These are phyloP conservation scores for Suhomyces sp. DNA, from an alignment of 805 yeast genomes.

Conservation along the genomic window DNA sequence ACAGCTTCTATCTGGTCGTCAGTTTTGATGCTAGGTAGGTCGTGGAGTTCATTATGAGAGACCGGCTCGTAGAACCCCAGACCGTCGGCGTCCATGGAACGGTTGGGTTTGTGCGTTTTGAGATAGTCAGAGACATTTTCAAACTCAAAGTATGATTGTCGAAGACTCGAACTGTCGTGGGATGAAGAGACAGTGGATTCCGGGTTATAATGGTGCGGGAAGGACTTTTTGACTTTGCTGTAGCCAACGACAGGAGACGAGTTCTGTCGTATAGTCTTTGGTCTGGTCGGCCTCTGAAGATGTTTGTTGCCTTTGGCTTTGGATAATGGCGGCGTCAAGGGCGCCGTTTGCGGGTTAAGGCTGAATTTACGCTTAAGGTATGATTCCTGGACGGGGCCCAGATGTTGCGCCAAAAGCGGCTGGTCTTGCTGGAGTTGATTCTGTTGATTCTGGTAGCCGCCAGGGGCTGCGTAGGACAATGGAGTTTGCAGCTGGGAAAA, in stretches of 20 bases:
- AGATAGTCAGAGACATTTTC: not conserved
- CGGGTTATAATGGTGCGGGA: not conserved
- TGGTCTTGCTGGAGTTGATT: not conserved
- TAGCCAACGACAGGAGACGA: constrained; percentile 11
- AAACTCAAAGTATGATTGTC: constrained; percentile 2
- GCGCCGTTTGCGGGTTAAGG: not conserved
- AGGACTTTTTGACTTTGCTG: constrained; percentile 1
- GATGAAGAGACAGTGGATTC: not conserved
- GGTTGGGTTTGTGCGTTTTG: not conserved
- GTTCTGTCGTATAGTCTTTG: constrained; percentile 14
- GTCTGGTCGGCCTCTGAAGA: constrained; percentile 5
- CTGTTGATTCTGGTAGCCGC: not conserved
- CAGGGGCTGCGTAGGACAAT: not conserved
- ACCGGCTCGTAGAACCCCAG: not conserved
- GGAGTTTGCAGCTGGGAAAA: constrained; percentile 1
- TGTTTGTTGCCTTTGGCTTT: constrained; percentile 6
- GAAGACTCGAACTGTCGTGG: constrained; percentile 1
- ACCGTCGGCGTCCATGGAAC: not conserved
- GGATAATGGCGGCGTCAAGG: constrained; percentile 2
- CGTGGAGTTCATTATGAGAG: not conserved
- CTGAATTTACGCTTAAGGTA: constrained; percentile 2
- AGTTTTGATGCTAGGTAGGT: not conserved
- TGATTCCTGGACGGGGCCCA: constrained; percentile 1
- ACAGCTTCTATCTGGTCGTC: not conserved
- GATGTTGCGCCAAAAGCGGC: not conserved